These are phyloP conservation scores for Aspergillus proliferans DNA, from an alignment of 2,329 filamentous ascomycete genomes.

Conservation along the genomic window DNA sequence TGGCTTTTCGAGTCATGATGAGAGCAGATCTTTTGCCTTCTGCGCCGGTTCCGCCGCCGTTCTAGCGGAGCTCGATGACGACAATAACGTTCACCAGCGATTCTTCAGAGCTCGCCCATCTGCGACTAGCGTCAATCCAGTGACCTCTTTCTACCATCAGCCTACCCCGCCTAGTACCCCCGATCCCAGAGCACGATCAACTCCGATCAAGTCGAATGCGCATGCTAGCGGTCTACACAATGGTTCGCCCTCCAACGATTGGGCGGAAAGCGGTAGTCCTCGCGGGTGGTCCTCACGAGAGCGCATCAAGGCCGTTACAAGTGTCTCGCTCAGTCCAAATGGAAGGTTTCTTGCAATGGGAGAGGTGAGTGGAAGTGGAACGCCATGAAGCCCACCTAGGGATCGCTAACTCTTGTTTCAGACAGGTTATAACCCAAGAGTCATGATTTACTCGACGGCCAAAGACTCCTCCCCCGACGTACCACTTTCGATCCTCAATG, in stretches of 20 bases:
- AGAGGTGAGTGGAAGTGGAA: conserved; percentile 50
- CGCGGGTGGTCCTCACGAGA: conserved; percentile 85
- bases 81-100: conserved; percentile 62
- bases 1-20: conserved; percentile 74
- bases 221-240: conserved; percentile 34
- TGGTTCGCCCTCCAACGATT: conserved; percentile 46
- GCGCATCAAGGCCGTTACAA: conserved; percentile 89
- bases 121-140: conserved; percentile 59
- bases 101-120: conserved; percentile 83
- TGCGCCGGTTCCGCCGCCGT: conserved; percentile 93
- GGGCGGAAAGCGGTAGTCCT: conserved; percentile 53
- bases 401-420: conserved; percentile 30
- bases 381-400: neutral
- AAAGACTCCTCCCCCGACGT: conserved; percentile 71
- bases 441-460: conserved; percentile 78
- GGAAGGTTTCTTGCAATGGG: conserved; percentile 84
- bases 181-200: conserved; percentile 54
- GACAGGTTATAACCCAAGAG: conserved; percentile 86
- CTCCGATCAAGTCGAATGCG: conserved; percentile 47
- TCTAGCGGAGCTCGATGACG: conserved; percentile 69
- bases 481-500: conserved; percentile 76
- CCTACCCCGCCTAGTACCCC: conserved; percentile 53
- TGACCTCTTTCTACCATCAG: conserved; percentile 47
- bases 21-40: conserved; percentile 70
- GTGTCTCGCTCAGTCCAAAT: conserved; percentile 80